Evolutionary conservation across 106 monocot genomes (phyloP).

Genomic region (Narthecium ossifragum): DNA sequence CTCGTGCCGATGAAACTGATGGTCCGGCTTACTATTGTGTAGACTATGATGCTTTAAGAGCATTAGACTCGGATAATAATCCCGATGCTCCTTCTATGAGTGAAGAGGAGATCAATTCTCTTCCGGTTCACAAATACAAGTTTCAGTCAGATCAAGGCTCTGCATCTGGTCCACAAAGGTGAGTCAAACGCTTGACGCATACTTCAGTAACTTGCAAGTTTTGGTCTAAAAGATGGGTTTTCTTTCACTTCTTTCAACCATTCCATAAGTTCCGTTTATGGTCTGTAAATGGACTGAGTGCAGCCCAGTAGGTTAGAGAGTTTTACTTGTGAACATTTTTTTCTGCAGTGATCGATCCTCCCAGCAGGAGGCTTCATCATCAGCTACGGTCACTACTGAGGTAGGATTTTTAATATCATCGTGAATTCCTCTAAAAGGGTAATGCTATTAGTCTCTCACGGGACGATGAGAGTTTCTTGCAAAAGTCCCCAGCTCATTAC

Average conservation of each 20-base stretch:
- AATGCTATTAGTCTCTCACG: too few species aligned
- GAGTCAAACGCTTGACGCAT: slow-evolving; percentile 12
- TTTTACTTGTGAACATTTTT: too few species aligned
- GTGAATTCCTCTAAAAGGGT: background rate
- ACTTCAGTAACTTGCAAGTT: background rate
- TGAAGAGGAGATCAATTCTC: slow-evolving; percentile 95
- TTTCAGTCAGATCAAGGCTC: slow-evolving; percentile 25
- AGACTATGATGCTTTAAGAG: slow-evolving; percentile 98
- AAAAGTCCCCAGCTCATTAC: too few species aligned
- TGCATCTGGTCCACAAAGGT: slow-evolving; percentile 34
- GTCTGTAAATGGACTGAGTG: too few species aligned
- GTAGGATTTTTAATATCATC: background rate
- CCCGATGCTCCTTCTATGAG: slow-evolving; percentile 78
- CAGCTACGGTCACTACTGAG: background rate
- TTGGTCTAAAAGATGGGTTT: background rate
- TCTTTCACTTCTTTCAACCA: slow-evolving; percentile 2
- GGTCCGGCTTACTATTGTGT: too few species aligned
- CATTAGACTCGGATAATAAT: slow-evolving; percentile 67
- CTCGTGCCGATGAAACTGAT: too few species aligned
- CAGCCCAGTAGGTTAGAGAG: too few species aligned
- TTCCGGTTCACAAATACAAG: slow-evolving; percentile 91
- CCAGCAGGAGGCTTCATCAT: background rate
- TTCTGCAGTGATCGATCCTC: background rate
- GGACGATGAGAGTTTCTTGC: too few species aligned
- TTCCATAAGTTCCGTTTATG: too few species aligned